Evolutionary conservation across 139 green algal species (phyloP).

Genomic region (Raphidocelis subcapitata): DNA sequence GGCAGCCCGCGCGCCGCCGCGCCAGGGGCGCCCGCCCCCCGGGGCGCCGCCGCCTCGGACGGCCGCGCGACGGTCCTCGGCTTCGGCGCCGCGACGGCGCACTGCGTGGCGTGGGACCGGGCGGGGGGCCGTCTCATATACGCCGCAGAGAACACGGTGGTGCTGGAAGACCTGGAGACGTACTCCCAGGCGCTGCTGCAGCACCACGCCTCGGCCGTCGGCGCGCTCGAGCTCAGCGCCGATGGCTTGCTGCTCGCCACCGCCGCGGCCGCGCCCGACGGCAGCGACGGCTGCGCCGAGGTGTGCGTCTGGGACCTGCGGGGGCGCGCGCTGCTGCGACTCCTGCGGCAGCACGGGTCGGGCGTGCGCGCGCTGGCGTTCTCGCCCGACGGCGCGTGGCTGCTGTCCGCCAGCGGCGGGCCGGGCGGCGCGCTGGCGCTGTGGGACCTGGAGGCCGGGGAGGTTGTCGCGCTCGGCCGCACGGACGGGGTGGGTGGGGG

Average conservation of each 20-base stretch:
- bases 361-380: constrained; percentile 42
- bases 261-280: constrained; percentile 5
- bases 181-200: constrained; percentile 22
- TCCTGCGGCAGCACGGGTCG: constrained; percentile 35
- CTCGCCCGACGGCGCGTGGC: constrained; percentile 36
- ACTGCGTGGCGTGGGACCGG: constrained; percentile 24
- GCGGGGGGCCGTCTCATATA: constrained; percentile 22
- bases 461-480: too few species aligned
- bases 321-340: not conserved
- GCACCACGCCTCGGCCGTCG: constrained; percentile 24
- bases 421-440: constrained; percentile 39
- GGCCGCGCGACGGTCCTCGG: too few species aligned
- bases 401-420: constrained; percentile 28
- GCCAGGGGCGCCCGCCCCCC: not conserved
- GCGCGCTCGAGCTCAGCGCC: constrained; percentile 11
- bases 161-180: constrained; percentile 33
- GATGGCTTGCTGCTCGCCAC: constrained; percentile 28
- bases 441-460: constrained; percentile 43
- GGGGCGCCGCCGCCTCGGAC: not conserved
- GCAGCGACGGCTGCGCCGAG: constrained; percentile 8
- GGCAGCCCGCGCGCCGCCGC: not conserved
- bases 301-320: constrained; percentile 24
- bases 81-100: not conserved
- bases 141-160: constrained; percentile 30
- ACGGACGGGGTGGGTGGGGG: too few species aligned